Percentiles rank a stretch among this genome's conserved stretches.
phyloP scores from a whole-genome alignment of 2,329 filamentous ascomycete species.

The Claviceps africana region DNA sequence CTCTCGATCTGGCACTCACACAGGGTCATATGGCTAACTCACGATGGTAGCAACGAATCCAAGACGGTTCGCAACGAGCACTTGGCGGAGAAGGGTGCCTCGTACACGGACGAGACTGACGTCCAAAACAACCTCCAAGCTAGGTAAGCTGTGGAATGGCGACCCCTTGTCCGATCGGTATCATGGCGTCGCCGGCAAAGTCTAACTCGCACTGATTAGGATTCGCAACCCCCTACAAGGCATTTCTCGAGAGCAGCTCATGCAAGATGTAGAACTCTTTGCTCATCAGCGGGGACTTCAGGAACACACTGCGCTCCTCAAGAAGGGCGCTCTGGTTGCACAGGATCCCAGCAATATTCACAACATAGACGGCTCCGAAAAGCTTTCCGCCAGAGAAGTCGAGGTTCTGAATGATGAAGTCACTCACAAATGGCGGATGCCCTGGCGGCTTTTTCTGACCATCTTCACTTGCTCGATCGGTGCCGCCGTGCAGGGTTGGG shows the following conservation, averaged over 20 bases:
- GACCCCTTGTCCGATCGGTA: too few relatives aligned
- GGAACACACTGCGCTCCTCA: conserved; percentile 42
- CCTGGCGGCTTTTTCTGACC: conserved; percentile 22
- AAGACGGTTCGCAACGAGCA: conserved; percentile 8
- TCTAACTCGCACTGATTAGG: conserved; percentile 13
- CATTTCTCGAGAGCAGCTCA: conserved; percentile 37
- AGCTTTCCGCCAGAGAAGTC: conserved; percentile 43
- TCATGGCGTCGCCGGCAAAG: not conserved
- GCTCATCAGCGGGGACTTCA: conserved; percentile 43
- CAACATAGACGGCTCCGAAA: conserved; percentile 36
- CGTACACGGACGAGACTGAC: conserved; percentile 20
- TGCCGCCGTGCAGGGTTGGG: conserved; percentile 47
- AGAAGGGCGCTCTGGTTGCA: conserved; percentile 42
- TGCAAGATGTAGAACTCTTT: conserved; percentile 45
- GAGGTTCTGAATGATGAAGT: conserved; percentile 44
- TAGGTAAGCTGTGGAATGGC: conserved; percentile 19
- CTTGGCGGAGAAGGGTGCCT: conserved; percentile 16
- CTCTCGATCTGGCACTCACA: not conserved
- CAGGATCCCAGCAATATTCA: conserved; percentile 43
- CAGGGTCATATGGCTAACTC: not conserved
- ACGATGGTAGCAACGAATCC: conserved; percentile 5
- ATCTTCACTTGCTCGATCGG: conserved; percentile 40
- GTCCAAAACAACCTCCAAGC: conserved; percentile 27
- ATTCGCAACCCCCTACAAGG: conserved; percentile 34
- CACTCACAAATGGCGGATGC: conserved; percentile 41